Conservation (phyloP, 441 rosid species). For the Geranium incanum region DNA sequence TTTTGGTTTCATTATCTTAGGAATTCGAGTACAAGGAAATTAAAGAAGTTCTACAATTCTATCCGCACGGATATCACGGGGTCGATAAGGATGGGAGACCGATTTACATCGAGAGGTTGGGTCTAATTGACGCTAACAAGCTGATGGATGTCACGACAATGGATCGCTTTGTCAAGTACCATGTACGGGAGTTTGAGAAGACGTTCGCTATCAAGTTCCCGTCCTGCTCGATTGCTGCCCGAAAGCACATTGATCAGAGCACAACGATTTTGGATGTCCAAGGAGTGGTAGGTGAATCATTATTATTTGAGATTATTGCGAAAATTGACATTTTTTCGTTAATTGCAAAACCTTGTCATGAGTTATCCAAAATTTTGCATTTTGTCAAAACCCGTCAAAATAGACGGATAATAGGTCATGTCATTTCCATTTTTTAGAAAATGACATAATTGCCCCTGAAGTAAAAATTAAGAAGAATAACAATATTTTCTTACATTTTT, state of each 20-base stretch:
- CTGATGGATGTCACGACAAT: constrained; percentile 57
- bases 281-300: constrained; percentile 61
- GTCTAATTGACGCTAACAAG: constrained; percentile 71
- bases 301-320: no score
- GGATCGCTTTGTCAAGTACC: constrained; percentile 53
- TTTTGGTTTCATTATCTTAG: constrained; percentile 20
- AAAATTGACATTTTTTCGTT: neutral
- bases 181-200: constrained; percentile 66
- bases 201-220: constrained; percentile 70
- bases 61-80: constrained; percentile 95
- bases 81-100: constrained; percentile 89
- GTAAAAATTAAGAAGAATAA: no score
- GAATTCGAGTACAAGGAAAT: constrained; percentile 58
- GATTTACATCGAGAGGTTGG: constrained; percentile 71
- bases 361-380: neutral
- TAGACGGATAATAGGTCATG: no score
- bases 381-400: no score
- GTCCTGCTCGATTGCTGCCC: constrained; percentile 71
- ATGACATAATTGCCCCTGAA: no score
- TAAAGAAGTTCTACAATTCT: constrained; percentile 64
- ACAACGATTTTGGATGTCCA: constrained; percentile 92
- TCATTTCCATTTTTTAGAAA: no score
- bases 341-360: no score
- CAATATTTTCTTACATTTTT: no score
- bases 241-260: constrained; percentile 80